A percentile compares a stretch with the other conserved stretches of the same genome.
Evolutionary conservation across 768 basidiomycete species (phyloP).

Genomic region (Amanita muscaria): DNA sequence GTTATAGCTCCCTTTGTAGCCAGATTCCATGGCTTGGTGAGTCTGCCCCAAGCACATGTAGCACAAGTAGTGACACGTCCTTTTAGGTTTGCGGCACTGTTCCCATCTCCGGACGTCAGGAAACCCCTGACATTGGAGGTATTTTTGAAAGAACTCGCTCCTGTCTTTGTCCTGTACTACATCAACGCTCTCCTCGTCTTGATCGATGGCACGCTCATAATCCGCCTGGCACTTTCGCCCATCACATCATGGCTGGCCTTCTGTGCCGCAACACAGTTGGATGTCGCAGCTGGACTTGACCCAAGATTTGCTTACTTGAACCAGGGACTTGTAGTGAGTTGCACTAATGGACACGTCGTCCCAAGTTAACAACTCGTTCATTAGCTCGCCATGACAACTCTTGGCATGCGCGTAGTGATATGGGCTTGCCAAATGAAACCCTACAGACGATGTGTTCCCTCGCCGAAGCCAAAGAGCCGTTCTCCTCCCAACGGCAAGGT

Average conservation of each 20-base stretch:
- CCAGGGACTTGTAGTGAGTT: slow-evolving; percentile 36
- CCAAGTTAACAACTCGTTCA: too few species aligned
- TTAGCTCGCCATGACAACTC: slow-evolving; percentile 29
- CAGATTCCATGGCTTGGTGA: slow-evolving; percentile 11
- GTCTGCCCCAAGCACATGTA: background rate
- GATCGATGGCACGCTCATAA: slow-evolving; percentile 31
- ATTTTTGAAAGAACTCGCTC: slow-evolving; percentile 30
- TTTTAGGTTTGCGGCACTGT: background rate
- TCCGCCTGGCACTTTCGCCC: slow-evolving; percentile 41
- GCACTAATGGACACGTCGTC: background rate
- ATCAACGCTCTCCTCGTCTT: slow-evolving; percentile 45
- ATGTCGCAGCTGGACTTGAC: slow-evolving; percentile 28
- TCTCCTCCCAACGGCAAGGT: background rate
- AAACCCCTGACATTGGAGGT: slow-evolving; percentile 25
- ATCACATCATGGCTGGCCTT: slow-evolving; percentile 36
- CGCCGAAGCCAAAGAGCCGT: slow-evolving; percentile 6
- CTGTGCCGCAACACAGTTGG: slow-evolving; percentile 33
- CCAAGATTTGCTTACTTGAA: slow-evolving; percentile 33
- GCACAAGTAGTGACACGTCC: too few species aligned
- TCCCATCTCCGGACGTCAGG: slow-evolving; percentile 19
- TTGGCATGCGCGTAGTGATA: slow-evolving; percentile 29
- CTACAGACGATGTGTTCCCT: slow-evolving; percentile 19
- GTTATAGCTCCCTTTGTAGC: too few species aligned
- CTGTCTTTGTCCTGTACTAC: slow-evolving; percentile 38
- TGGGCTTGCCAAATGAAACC: slow-evolving; percentile 34